phyloP scores from a whole-genome alignment of 768 basidiomycete genomes.

The Symmetrospora coprosmae region DNA sequence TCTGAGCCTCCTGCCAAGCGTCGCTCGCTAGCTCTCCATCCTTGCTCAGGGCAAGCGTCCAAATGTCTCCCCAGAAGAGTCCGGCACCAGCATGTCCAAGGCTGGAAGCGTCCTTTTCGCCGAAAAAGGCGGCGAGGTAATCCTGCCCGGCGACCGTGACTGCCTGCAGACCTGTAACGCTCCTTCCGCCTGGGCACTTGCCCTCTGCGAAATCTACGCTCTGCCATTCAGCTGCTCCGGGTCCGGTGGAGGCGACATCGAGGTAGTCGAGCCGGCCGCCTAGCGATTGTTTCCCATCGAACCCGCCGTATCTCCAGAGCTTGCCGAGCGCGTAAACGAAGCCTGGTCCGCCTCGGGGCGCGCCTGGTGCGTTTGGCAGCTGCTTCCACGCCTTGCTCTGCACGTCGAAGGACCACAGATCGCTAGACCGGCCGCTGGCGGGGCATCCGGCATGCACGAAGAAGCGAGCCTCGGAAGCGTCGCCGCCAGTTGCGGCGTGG shows the following conservation, averaged over 20 bases:
- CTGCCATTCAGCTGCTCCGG: slow-evolving; percentile 30
- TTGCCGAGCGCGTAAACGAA: slow-evolving; percentile 17
- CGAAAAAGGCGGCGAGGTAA: slow-evolving; percentile 25
- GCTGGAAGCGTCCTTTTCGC: slow-evolving; percentile 25
- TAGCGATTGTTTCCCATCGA: slow-evolving; percentile 35
- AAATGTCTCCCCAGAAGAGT: slow-evolving; percentile 40
- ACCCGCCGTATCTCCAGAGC: slow-evolving; percentile 39
- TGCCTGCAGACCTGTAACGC: slow-evolving; percentile 37
- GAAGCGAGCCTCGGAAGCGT: slow-evolving; percentile 34
- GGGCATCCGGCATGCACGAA: slow-evolving; percentile 43
- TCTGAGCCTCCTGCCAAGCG: background rate
- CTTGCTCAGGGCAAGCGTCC: slow-evolving; percentile 26
- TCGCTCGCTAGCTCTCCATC: slow-evolving; percentile 2
- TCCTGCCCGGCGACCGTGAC: slow-evolving; percentile 38
- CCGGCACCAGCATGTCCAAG: slow-evolving; percentile 41
- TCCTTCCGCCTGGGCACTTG: background rate
- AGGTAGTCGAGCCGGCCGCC: slow-evolving; percentile 39
- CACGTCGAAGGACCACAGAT: slow-evolving; percentile 38
- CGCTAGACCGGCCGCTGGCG: slow-evolving; percentile 36
- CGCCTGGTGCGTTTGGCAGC: slow-evolving; percentile 39
- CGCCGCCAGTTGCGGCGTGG: background rate
- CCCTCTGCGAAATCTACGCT: slow-evolving; percentile 18
- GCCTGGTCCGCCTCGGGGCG: slow-evolving; percentile 38
- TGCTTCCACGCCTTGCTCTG: slow-evolving; percentile 34
- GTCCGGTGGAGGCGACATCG: slow-evolving; percentile 23